Percentiles rank a stretch among this genome's conserved stretches.
Evolutionary conservation across 2,329 filamentous ascomycete genomes (phyloP).

Genomic region (Paraphoma chrysanthemicola): DNA sequence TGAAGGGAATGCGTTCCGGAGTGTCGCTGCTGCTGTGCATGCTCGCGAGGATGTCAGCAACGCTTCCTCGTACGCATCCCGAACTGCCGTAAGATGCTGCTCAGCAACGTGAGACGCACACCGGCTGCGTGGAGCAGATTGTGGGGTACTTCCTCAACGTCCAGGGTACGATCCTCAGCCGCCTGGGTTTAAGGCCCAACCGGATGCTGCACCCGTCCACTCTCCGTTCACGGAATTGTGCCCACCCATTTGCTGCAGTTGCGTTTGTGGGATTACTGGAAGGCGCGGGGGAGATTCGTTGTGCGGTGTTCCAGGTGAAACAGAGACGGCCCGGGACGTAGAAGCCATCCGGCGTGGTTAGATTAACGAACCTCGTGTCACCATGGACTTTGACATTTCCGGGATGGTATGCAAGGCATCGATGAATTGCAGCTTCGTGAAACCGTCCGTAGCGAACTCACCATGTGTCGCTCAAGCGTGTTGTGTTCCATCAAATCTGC

Average conservation of each 20-base stretch:
- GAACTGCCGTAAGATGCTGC: slow-evolving; percentile 24
- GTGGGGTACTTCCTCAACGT: slow-evolving; percentile 28
- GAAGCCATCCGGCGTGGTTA: slow-evolving; percentile 32
- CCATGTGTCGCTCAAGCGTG: slow-evolving; percentile 1
- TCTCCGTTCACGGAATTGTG: slow-evolving; percentile 14
- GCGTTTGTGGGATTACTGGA: slow-evolving; percentile 15
- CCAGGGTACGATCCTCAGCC: slow-evolving; percentile 23
- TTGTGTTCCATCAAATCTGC: slow-evolving; percentile 29
- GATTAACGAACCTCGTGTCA: slow-evolving; percentile 45
- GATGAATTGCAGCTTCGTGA: slow-evolving; percentile 24
- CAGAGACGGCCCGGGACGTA: slow-evolving; percentile 42
- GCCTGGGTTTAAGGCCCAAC: slow-evolving; percentile 24
- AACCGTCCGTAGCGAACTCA: slow-evolving; percentile 12
- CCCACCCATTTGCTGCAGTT: slow-evolving; percentile 12
- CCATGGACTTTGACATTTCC: slow-evolving; percentile 18
- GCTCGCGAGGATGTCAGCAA: slow-evolving; percentile 14
- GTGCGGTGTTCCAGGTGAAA: slow-evolving; percentile 28
- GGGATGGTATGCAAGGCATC: slow-evolving; percentile 32
- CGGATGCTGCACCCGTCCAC: slow-evolving; percentile 25
- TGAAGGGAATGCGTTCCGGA: slow-evolving; percentile 6
- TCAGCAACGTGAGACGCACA: slow-evolving; percentile 12
- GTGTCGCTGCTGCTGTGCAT: slow-evolving; percentile 1
- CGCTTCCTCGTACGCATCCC: slow-evolving; percentile 19
- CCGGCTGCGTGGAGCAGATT: slow-evolving; percentile 28
- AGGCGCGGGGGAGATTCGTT: slow-evolving; percentile 15